These are phyloP conservation scores for Pythium phragmitis DNA, from an alignment of 352 stramenopile species.

Conservation along the genomic window DNA sequence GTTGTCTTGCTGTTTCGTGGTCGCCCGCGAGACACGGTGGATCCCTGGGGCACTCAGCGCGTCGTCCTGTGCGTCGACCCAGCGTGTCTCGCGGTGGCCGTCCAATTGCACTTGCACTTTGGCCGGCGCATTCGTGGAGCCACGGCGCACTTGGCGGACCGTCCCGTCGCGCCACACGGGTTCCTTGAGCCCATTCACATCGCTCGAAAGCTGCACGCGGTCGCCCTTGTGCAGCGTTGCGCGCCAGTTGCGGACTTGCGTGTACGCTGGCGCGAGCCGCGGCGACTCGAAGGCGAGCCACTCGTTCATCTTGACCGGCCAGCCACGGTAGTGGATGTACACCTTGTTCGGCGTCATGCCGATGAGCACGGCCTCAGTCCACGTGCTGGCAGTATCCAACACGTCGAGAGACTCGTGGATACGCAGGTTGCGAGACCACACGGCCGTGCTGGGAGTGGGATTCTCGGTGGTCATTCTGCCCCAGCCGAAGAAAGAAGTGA, in stretches of 20 bases:
- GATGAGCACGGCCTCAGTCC: conserved; percentile 67
- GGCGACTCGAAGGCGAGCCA: conserved; percentile 92
- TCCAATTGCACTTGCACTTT: conserved; percentile 48
- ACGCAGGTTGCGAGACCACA: conserved; percentile 52
- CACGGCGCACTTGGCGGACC: conserved; percentile 30
- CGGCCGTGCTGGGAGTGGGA: background rate
- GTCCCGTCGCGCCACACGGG: conserved; percentile 53
- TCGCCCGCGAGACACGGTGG: background rate
- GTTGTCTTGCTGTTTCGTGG: background rate
- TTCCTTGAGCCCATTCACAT: conserved; percentile 30
- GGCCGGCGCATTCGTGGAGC: conserved; percentile 7
- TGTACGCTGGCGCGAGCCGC: conserved; percentile 90
- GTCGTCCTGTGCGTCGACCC: conserved; percentile 59
- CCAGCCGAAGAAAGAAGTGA: too few relatives aligned
- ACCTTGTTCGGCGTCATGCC: conserved; percentile 36
- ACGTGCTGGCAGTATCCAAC: conserved; percentile 59
- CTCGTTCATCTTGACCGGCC: conserved; percentile 95
- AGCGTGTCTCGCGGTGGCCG: conserved; percentile 41
- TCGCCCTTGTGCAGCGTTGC: conserved; percentile 46
- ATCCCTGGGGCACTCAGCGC: conserved; percentile 33
- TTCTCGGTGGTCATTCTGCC: too few relatives aligned
- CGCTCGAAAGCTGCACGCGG: conserved; percentile 44
- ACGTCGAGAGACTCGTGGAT: conserved; percentile 61
- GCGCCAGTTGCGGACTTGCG: conserved; percentile 68
- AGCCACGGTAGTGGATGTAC: conserved; percentile 96